A percentile compares a stretch with the other conserved stretches of the same genome.
Conservation (phyloP, 2,329 filamentous ascomycete genomes). For the Colletotrichum sp. region DNA sequence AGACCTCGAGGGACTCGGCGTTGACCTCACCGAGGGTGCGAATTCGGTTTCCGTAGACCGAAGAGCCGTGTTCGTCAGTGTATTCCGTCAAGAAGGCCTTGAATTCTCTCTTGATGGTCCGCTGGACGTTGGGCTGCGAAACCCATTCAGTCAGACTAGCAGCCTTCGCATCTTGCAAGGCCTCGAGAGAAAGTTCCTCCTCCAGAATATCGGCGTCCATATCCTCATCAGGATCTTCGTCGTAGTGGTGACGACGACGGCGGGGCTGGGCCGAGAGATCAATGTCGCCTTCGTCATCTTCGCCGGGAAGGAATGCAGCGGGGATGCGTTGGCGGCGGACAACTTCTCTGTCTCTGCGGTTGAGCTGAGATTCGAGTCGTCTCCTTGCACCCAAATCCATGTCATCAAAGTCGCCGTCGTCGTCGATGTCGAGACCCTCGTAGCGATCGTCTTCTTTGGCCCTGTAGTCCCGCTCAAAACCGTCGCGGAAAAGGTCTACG, state of each 20-base stretch:
- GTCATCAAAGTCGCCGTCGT: slow-evolving; percentile 75
- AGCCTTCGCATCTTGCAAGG: slow-evolving; percentile 90
- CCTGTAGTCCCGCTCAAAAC: slow-evolving; percentile 74
- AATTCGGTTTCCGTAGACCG: slow-evolving; percentile 94
- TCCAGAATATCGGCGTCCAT: slow-evolving; percentile 95
- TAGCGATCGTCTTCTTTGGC: slow-evolving; percentile 72
- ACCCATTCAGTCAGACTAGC: slow-evolving; percentile 96
- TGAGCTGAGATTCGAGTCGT: slow-evolving; percentile 73
- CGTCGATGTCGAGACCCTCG: slow-evolving; percentile 74
- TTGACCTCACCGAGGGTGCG: slow-evolving; percentile 97
- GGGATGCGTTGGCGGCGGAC: slow-evolving; percentile 70
- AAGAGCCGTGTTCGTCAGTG: slow-evolving; percentile 85
- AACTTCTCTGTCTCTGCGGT: slow-evolving; percentile 75
- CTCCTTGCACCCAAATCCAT: slow-evolving; percentile 71
- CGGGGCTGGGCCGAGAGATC: slow-evolving; percentile 87
- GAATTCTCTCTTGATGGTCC: slow-evolving; percentile 95
- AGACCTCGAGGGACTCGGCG: slow-evolving; percentile 93
- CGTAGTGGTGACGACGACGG: slow-evolving; percentile 85
- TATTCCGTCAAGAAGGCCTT: slow-evolving; percentile 97
- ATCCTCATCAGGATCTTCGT: slow-evolving; percentile 91
- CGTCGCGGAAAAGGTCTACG: slow-evolving; percentile 77
- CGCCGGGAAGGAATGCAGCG: slow-evolving; percentile 75
- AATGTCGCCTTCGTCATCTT: slow-evolving; percentile 83
- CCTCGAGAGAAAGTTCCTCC: slow-evolving; percentile 91
- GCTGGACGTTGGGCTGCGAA: slow-evolving; percentile 84